A percentile compares a stretch with the other conserved stretches of the same genome.
Conservation (phyloP, 805 yeast genomes). For the Sugiyamaella chiloensis region DNA sequence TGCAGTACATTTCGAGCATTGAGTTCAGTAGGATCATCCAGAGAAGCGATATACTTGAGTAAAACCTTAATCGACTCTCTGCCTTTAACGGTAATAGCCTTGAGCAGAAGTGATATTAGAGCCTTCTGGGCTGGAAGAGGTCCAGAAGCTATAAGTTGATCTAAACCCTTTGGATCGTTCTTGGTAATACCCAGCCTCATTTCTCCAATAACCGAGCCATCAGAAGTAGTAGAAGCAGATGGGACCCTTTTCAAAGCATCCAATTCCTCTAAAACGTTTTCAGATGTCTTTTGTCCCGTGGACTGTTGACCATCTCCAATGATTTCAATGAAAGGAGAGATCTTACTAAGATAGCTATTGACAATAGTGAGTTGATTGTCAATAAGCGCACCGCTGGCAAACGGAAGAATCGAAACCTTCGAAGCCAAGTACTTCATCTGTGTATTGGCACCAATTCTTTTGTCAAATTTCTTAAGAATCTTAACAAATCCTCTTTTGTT, state of each 20-base stretch:
- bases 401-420: constrained; percentile 69
- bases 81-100: constrained; percentile 57
- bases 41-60: constrained; percentile 47
- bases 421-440: constrained; percentile 59
- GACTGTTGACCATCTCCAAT: background rate
- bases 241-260: background rate
- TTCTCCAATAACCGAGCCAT: constrained; percentile 9
- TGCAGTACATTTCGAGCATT: constrained; percentile 83
- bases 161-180: constrained; percentile 3
- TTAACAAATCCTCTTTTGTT: constrained; percentile 87
- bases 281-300: background rate
- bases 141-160: constrained; percentile 4
- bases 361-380: constrained; percentile 45
- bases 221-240: constrained; percentile 4
- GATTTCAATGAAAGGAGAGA: constrained; percentile 27
- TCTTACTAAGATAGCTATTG: constrained; percentile 26
- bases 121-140: constrained; percentile 16
- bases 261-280: background rate
- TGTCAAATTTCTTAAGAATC: constrained; percentile 86
- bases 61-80: constrained; percentile 56
- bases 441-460: constrained; percentile 63
- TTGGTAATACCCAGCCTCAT: constrained; percentile 10
- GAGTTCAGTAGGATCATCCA: constrained; percentile 67
- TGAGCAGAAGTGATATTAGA: constrained; percentile 59
- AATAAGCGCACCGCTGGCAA: constrained; percentile 68